Base-by-base conservation (phyloP, 2,329 filamentous ascomycete species). In the Penicillium sp. region DNA sequence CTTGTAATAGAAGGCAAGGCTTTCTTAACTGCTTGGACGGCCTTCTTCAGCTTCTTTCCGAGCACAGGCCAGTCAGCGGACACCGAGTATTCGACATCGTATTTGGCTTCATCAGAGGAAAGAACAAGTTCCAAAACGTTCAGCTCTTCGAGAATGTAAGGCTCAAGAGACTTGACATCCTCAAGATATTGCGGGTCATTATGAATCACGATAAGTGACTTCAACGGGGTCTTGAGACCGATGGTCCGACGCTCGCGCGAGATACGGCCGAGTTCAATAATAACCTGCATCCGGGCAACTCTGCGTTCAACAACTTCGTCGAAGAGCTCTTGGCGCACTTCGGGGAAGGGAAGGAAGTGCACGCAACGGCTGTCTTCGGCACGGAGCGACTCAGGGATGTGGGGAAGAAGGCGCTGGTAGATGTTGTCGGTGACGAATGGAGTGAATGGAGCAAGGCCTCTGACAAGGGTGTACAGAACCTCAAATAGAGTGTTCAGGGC, bases 1-100 rank as follows among this genome's bases (percentile, higher is more conserved):
- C 84, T 90, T 19, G 79, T 86, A 43, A 98, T 75, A 34, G 73
- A 77, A 6, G 90, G 90, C 40, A 98, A 74, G 2, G 87, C 89
- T 72, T 91, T 94, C 76, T 94, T 94, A 59, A 97, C 89, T 66
- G 85, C 88, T 57, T 83, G 82, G 57, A 89, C 87, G 63, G 96
- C 90, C 72, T 95, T 96, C 78, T 95, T 95, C 60, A 97, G 79
- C 75, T 97, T 97, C 80, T 95, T 95, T 57, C 93, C 93, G 15
- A 98, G 78, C 2, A 87, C 85, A 13, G 93, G 89, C 85, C 93
- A 96, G 69, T 98, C 93, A 7, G 89, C 90, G 34, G 80, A 82
- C 15, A 91, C 88, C 54, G 86, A 88, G 72, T 96, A 95, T 65
- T 93, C 84, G 40, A 98, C 89, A 48, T 89, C 87, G 74, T 96